These are phyloP conservation scores for Taphrina wiesneri DNA, from an alignment of 1,139 yeast genomes.

Conservation along the genomic window DNA sequence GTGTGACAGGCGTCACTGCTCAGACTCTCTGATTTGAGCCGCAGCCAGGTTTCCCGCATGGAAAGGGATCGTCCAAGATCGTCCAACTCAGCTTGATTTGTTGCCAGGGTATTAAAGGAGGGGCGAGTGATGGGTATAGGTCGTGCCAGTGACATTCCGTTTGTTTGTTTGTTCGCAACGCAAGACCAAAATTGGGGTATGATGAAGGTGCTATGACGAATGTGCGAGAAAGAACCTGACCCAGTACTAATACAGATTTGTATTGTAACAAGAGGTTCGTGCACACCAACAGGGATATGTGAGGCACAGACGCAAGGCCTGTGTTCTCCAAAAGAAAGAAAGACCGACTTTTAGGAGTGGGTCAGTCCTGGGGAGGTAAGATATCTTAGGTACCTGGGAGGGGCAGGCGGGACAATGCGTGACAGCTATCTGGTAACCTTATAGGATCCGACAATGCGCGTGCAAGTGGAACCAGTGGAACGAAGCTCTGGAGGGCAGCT, in stretches of 20 bases:
- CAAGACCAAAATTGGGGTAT: background rate
- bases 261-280: background rate
- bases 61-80: conserved; percentile 2
- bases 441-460: background rate
- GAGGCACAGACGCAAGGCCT: too few species aligned
- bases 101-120: background rate
- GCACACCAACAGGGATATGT: background rate
- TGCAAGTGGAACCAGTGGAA: background rate
- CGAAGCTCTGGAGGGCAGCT: background rate
- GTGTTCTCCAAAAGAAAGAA: too few species aligned
- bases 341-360: too few species aligned
- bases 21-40: background rate
- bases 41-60: conserved; percentile 14
- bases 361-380: too few species aligned
- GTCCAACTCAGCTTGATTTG: conserved; percentile 3
- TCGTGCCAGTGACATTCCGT: background rate
- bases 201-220: background rate
- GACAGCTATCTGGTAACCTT: background rate
- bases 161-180: background rate
- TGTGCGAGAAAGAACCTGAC: background rate
- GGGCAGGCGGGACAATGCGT: background rate
- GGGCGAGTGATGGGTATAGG: conserved; percentile 6
- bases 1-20: background rate
- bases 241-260: background rate
- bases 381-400: too few species aligned